Evolutionary conservation across 768 basidiomycete species (phyloP), one percentile per base, ranked within the genome.

Genomic region (Artomyces pyxidatus): DNA sequence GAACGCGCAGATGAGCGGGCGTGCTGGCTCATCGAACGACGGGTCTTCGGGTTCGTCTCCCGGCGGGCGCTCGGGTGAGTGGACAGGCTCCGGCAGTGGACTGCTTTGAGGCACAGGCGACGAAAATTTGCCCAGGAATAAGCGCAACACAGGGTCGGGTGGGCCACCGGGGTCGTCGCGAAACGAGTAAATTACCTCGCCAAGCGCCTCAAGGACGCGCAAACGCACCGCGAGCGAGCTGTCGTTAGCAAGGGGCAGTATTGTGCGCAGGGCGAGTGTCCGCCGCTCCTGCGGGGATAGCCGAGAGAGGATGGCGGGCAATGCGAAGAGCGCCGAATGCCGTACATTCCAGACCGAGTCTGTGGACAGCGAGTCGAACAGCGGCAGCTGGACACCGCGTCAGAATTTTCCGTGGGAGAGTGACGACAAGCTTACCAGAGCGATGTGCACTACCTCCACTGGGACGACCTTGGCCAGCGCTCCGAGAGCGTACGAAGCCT

Each of bases 131-230:
- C 41, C 90, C 30, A 93, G 70, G 66, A 92, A 97, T 42, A 93
- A 72, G 17, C 75, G 70, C 6, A 96, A 59, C 2, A 96, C 74
- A 59, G 88, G 78, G 21, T 71, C 61, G 3, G 94, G 94, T 9
- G 88, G 87, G 0, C 85, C 86, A 17, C 64, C 66, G 3, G 76
- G 75, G 45, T 80, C 73, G 29, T 76, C 69, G 48, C 77, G 73
- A 64, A 97, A 97, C 11, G 88, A 80, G 62, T 87, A 80, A 48
- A 96, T 75, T 29, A 95, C 81, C 65, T 96, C 93, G 2, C 93
- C 94, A 5, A 96, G 74, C 19, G 88, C 76, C 61, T 96, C 93
- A 27, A 95, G 74, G 3, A 85, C 81, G 3, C 87, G 88, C 14
- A 77, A 77, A 19, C 89, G 83, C 22, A 96, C 91, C 16, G 76